phyloP scores from a whole-genome alignment of 306 rosid genomes.

The Acacia acuminata region DNA sequence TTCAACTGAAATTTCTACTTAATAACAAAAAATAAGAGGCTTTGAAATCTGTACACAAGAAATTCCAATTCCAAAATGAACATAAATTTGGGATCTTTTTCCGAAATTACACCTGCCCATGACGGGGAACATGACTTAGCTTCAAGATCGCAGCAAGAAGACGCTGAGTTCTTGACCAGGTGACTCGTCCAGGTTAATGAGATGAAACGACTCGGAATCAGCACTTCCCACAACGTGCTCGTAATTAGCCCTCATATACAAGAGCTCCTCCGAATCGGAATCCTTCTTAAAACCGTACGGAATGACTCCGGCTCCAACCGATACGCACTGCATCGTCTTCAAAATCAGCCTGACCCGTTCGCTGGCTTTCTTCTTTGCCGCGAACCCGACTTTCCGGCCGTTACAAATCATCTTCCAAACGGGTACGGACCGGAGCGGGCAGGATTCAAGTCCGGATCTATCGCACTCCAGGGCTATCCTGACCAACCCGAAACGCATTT shows the following conservation, averaged over 20 bases:
- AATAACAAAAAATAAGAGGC: not conserved
- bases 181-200: slow-evolving; percentile 86
- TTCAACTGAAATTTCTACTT: not conserved
- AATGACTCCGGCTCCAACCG: slow-evolving; percentile 86
- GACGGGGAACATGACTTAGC: slow-evolving; percentile 26
- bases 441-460: slow-evolving; percentile 39
- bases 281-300: slow-evolving; percentile 53
- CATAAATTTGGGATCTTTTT: not conserved
- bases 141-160: slow-evolving; percentile 82
- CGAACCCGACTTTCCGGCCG: slow-evolving; percentile 69
- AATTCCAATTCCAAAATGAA: not conserved
- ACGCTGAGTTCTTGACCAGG: slow-evolving; percentile 90
- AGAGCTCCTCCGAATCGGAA: slow-evolving; percentile 59
- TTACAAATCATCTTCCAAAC: slow-evolving; percentile 75
- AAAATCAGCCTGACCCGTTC: slow-evolving; percentile 58
- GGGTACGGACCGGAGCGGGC: slow-evolving; percentile 72
- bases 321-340: slow-evolving; percentile 74
- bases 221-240: slow-evolving; percentile 89
- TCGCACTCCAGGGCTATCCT: slow-evolving; percentile 77
- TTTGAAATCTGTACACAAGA: slow-evolving; percentile 8
- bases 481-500: slow-evolving; percentile 81
- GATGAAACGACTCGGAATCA: slow-evolving; percentile 89
- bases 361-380: slow-evolving; percentile 53
- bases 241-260: slow-evolving; percentile 87
- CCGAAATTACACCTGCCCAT: slow-evolving; percentile 1